Percentiles rank a stretch among this genome's conserved stretches.
Evolutionary conservation across 2,329 filamentous ascomycete genomes (phyloP).

Genomic region (Fusarium globosum): DNA sequence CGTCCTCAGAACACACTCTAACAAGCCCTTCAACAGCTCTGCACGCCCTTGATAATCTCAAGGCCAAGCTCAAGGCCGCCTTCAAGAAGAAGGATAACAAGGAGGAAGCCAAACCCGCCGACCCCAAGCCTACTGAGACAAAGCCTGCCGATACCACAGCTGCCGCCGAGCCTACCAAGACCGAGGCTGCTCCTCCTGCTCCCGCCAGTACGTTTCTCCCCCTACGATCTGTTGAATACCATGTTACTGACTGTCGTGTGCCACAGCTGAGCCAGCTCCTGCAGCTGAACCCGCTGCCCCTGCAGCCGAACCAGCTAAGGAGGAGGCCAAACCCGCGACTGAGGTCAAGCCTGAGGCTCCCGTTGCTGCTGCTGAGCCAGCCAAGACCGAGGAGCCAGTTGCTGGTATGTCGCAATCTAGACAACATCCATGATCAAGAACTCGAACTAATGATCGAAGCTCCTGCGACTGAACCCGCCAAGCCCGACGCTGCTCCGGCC

Average conservation of each 20-base stretch:
- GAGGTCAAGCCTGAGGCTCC: conserved; percentile 43
- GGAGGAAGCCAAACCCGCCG: conserved; percentile 44
- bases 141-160: conserved; percentile 34
- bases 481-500: conserved; percentile 46
- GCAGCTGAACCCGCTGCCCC: conserved; percentile 42
- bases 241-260: conserved; percentile 20
- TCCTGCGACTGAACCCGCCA: conserved; percentile 42
- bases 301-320: conserved; percentile 42
- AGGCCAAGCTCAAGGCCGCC: conserved; percentile 65
- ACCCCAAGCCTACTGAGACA: conserved; percentile 36
- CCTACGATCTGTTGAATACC: neutral
- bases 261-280: conserved; percentile 41
- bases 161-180: conserved; percentile 50
- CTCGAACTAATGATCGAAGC: conserved; percentile 21
- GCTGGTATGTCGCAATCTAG: conserved; percentile 30
- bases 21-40: conserved; percentile 54
- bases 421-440: neutral
- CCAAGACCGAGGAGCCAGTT: conserved; percentile 41
- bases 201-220: conserved; percentile 45
- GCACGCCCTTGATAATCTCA: conserved; percentile 64
- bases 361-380: conserved; percentile 40
- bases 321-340: conserved; percentile 44
- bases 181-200: conserved; percentile 49
- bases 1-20: neutral
- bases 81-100: conserved; percentile 61